Conservation (phyloP, 2,329 filamentous ascomycete species). For the Grosmannia clavigera region DNA sequence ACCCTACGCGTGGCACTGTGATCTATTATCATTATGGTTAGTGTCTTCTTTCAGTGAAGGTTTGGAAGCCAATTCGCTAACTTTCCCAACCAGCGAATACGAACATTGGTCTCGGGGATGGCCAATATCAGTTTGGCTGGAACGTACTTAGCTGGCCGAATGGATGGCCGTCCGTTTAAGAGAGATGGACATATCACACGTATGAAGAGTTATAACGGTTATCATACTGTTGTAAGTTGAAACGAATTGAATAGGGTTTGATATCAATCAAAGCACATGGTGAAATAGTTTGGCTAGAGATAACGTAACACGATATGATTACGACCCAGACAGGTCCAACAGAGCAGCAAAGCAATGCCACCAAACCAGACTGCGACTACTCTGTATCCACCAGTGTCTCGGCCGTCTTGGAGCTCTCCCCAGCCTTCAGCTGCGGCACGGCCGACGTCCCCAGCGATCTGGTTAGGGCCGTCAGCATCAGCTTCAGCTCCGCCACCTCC, state of each 20-base stretch:
- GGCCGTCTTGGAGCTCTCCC: not conserved
- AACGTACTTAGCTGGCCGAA: not conserved
- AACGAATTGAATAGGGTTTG: too few species aligned
- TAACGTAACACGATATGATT: too few species aligned
- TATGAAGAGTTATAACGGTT: too few species aligned
- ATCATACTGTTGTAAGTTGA: too few species aligned
- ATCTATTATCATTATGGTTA: conserved; percentile 42
- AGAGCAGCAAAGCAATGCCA: too few species aligned
- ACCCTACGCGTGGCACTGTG: conserved; percentile 35
- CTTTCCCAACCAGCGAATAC: not conserved
- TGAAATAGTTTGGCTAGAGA: too few species aligned
- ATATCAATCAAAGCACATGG: too few species aligned
- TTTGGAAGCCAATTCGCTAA: not conserved
- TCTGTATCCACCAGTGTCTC: not conserved
- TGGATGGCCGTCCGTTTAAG: not conserved
- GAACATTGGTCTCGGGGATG: not conserved
- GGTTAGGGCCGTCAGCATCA: conserved; percentile 22
- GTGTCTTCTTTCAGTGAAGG: not conserved
- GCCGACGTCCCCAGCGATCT: not conserved
- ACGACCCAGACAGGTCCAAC: too few species aligned
- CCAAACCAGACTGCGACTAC: not conserved
- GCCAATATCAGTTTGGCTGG: conserved; percentile 2
- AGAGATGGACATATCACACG: not conserved
- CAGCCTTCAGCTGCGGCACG: not conserved
- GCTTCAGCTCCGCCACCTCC: conserved; percentile 46